Conservation (phyloP, 2,329 filamentous ascomycete genomes). For the Paecilomyces sp. region DNA sequence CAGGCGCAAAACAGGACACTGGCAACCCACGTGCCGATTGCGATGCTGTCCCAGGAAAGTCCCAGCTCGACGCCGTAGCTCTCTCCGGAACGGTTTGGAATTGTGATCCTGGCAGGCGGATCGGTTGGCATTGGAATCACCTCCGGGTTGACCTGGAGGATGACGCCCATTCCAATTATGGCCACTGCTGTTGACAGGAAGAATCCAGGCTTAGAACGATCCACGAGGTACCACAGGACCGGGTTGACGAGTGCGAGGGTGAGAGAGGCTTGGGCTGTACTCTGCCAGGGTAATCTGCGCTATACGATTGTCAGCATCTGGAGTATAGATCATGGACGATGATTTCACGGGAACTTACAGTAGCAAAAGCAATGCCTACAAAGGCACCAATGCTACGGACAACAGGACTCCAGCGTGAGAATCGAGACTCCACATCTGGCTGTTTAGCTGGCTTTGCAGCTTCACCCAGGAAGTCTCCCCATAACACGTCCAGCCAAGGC, state of each 20-base stretch:
- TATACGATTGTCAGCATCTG: constrained; percentile 28
- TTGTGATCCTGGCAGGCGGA: constrained; percentile 21
- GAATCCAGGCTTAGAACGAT: constrained; percentile 80
- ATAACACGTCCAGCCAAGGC: constrained; percentile 75
- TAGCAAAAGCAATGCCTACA: constrained; percentile 68
- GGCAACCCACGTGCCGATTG: constrained; percentile 76
- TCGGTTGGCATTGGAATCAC: constrained; percentile 64
- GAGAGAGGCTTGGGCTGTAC: constrained; percentile 84
- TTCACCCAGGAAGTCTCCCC: constrained; percentile 45
- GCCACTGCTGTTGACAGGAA: constrained; percentile 69
- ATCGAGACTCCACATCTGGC: constrained; percentile 21
- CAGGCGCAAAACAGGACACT: constrained; percentile 93
- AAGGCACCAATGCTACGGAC: constrained; percentile 65
- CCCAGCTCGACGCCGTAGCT: constrained; percentile 24
- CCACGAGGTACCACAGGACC: constrained; percentile 91
- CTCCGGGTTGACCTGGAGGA: constrained; percentile 69
- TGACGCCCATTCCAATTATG: constrained; percentile 62
- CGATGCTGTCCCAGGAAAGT: constrained; percentile 46
- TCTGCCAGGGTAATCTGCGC: constrained; percentile 89
- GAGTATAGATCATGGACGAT: constrained; percentile 1
- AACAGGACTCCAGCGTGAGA: constrained; percentile 59
- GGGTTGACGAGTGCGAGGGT: constrained; percentile 88
- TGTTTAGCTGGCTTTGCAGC: constrained; percentile 12
- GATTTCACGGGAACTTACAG: constrained; percentile 53
- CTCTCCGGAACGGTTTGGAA: constrained; percentile 18